Percentiles rank a stretch among this genome's conserved stretches.
Evolutionary conservation across 768 basidiomycete genomes (phyloP).

Genomic region (Cubamyces sp.): DNA sequence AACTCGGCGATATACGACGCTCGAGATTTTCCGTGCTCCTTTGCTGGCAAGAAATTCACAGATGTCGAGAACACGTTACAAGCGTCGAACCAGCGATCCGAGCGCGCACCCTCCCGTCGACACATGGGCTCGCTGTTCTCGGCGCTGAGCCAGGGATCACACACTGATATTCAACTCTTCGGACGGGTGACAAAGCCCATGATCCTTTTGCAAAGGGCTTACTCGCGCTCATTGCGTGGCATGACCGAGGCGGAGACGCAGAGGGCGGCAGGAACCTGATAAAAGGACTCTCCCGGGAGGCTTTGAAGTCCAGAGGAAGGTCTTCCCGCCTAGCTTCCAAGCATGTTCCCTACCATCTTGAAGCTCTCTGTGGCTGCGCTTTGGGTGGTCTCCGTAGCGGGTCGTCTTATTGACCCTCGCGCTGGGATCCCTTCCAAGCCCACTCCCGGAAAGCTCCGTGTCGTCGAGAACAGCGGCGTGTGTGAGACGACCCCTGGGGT

Average conservation of each 20-base stretch:
- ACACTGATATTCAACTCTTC: background rate
- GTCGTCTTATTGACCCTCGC: background rate
- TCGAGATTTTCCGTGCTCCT: background rate
- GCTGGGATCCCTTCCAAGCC: conserved; percentile 15
- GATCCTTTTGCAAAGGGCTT: too few species aligned
- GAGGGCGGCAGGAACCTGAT: background rate
- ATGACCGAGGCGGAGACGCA: background rate
- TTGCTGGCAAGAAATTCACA: background rate
- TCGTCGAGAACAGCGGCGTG: conserved; percentile 61
- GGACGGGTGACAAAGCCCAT: background rate
- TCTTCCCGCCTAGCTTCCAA: background rate
- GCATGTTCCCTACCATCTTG: background rate
- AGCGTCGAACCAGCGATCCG: background rate
- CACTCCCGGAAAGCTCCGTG: conserved; percentile 52
- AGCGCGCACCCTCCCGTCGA: background rate
- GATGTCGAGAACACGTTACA: background rate
- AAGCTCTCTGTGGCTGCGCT: background rate
- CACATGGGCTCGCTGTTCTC: background rate
- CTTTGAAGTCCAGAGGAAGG: background rate
- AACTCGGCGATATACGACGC: background rate
- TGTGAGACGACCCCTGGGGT: conserved; percentile 67
- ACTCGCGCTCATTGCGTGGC: too few species aligned
- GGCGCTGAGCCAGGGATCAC: background rate
- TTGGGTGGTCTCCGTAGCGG: background rate
- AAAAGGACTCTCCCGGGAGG: background rate